These are phyloP conservation scores for Mollisia scopiformis DNA, from an alignment of 2,329 filamentous ascomycete species.

Conservation along the genomic window DNA sequence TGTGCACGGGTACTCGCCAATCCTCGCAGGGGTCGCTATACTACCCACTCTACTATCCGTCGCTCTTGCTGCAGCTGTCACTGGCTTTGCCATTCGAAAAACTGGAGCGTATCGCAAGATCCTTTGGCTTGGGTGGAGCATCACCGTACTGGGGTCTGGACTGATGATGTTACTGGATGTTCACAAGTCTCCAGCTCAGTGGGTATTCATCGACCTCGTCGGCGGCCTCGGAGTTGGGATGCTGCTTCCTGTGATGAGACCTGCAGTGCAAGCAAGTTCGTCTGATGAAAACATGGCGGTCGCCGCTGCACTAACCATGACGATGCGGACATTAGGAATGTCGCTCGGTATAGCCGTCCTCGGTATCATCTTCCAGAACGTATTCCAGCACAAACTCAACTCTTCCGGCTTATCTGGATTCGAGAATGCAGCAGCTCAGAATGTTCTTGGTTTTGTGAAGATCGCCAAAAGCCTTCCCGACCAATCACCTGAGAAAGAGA, in stretches of 20 bases:
- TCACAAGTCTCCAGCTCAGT: not conserved
- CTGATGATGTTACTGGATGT: slow-evolving; percentile 26
- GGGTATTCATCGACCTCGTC: not conserved
- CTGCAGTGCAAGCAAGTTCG: slow-evolving; percentile 33
- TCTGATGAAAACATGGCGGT: slow-evolving; percentile 46
- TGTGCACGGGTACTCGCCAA: not conserved
- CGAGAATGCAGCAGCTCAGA: slow-evolving; percentile 15
- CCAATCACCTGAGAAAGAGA: slow-evolving; percentile 11
- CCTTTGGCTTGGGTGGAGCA: slow-evolving; percentile 57
- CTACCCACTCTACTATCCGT: not conserved
- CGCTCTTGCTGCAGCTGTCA: not conserved
- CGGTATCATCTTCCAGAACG: slow-evolving; percentile 6
- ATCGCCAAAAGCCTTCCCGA: not conserved
- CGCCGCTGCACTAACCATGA: slow-evolving; percentile 64
- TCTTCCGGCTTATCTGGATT: not conserved
- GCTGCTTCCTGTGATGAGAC: slow-evolving; percentile 54
- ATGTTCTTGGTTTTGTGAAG: slow-evolving; percentile 9
- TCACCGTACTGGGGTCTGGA: slow-evolving; percentile 60
- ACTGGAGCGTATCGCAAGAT: slow-evolving; percentile 50
- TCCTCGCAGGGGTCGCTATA: not conserved
- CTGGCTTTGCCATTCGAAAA: not conserved
- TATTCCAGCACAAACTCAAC: not conserved
- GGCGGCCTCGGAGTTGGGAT: slow-evolving; percentile 8
- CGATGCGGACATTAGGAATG: slow-evolving; percentile 67
- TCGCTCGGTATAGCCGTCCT: not conserved